A percentile compares a stretch with the other conserved stretches of the same genome.
Conservation (phyloP, 2,329 filamentous ascomycete species). For the Torrubiella hemipterigena region DNA sequence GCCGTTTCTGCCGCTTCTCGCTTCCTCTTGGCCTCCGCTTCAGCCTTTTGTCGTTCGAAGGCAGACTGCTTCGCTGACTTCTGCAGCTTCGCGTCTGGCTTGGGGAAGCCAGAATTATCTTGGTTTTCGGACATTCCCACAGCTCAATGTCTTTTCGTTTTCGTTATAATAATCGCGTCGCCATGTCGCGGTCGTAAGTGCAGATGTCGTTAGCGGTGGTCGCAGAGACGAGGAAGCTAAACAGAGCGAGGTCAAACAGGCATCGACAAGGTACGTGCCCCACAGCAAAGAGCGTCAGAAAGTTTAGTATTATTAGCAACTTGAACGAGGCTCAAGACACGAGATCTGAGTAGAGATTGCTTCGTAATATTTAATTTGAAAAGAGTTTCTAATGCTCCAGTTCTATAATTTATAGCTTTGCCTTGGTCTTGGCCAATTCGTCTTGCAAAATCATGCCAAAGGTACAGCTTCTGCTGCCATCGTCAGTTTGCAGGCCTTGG, state of each 20-base stretch:
- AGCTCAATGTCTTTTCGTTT: slow-evolving; percentile 6
- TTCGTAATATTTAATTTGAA: no score
- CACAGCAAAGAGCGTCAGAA: no score
- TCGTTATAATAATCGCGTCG: neutral
- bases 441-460: slow-evolving; percentile 33
- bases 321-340: no score
- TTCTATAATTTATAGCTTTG: slow-evolving; percentile 5
- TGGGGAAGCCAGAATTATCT: slow-evolving; percentile 48
- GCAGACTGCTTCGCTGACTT: slow-evolving; percentile 73
- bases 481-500: slow-evolving; percentile 32
- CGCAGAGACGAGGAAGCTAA: no score
- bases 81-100: slow-evolving; percentile 65
- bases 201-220: neutral
- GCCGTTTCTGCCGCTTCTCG: slow-evolving; percentile 80
- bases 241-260: no score
- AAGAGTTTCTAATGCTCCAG: no score
- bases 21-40: slow-evolving; percentile 77
- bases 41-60: slow-evolving; percentile 80
- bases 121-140: slow-evolving; percentile 34
- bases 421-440: slow-evolving; percentile 21
- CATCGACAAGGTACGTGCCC: no score
- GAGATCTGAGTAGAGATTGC: no score
- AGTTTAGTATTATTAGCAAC: no score
- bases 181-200: neutral
- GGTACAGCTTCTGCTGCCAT: slow-evolving; percentile 38